Base-by-base conservation (phyloP, 2,329 filamentous ascomycete species). In the Fusarium marasasianum region DNA sequence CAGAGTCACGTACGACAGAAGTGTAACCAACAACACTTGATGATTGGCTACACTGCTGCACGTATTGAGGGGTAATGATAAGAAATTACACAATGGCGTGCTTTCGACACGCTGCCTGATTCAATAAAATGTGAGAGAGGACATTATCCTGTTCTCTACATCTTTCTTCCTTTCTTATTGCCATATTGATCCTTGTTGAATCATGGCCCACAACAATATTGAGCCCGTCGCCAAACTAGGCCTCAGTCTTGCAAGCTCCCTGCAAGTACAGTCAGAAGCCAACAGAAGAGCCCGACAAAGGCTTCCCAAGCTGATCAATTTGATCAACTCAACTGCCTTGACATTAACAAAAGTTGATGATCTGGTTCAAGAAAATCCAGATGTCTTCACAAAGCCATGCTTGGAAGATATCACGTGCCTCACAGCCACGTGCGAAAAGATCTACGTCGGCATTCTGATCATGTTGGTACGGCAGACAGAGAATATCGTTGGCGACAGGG, bases 321-420 rank as follows among this genome's bases (percentile, higher is more conserved):
- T 51, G 12, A 35, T 51, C 22, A 51, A 35, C 12, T 35, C 31
- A 0, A 51, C 31, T 0, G 22, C 48, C 1, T 11, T 35, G 48
- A 35, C 31, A 1, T 14, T 51, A 1, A 51, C 0, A 0, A 51
- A 51, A 4, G 6, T 51, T 1, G 6, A 35, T 4, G 8, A 51
- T 20, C 1, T 51, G 1, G 11, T 51, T 11, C 22, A 20, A 35
- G 48, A 35, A 10, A 35, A 24, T 24, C 8, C 2, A 51, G 24
- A 47, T 47, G 18, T 4, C 5, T 0, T 51, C 17, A 51, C 22
- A 20, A 51, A 20, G 2, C 31, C 8, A 20, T 51, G 48, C 12
- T 12, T 24, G 8, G 31, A 35, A 9, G 31, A 51, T 8, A 11
- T 51, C 48, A 1, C 22, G 22, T 0, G 22, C 8, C 22, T 51